These are phyloP conservation scores for Betula pendula DNA, from an alignment of 306 rosid genomes.

Conservation along the genomic window DNA sequence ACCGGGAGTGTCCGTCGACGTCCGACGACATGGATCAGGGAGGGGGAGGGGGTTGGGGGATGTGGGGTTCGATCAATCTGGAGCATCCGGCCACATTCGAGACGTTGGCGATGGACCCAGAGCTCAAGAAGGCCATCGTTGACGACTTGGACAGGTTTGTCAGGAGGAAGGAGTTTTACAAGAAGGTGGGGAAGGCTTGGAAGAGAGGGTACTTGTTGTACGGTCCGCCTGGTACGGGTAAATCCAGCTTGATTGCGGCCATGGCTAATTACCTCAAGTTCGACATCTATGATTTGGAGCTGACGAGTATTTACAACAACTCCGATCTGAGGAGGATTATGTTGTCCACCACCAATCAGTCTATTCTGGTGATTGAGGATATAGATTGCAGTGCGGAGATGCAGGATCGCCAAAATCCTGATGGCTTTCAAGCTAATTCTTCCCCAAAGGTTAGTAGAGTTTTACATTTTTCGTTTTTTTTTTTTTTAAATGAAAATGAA, in stretches of 20 bases:
- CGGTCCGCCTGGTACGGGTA: conserved; percentile 12
- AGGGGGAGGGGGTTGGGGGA: not conserved
- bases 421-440: too few relatives aligned
- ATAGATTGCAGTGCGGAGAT: not conserved
- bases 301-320: not conserved
- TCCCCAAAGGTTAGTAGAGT: too few relatives aligned
- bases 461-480: too few relatives aligned
- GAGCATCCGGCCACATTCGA: not conserved
- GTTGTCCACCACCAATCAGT: not conserved
- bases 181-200: not conserved
- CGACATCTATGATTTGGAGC: conserved; percentile 13
- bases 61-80: not conserved
- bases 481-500: too few relatives aligned
- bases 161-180: not conserved
- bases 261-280: conserved; percentile 16
- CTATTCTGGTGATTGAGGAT: conserved; percentile 1
- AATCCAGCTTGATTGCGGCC: conserved; percentile 12
- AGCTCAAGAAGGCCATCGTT: not conserved
- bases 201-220: not conserved
- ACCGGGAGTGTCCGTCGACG: not conserved
- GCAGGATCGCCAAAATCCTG: not conserved
- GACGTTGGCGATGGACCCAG: not conserved
- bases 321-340: not conserved
- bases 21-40: not conserved
- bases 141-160: not conserved